These are phyloP conservation scores for Phialophora expanda DNA, from an alignment of 2,329 filamentous ascomycete species.

Conservation along the genomic window DNA sequence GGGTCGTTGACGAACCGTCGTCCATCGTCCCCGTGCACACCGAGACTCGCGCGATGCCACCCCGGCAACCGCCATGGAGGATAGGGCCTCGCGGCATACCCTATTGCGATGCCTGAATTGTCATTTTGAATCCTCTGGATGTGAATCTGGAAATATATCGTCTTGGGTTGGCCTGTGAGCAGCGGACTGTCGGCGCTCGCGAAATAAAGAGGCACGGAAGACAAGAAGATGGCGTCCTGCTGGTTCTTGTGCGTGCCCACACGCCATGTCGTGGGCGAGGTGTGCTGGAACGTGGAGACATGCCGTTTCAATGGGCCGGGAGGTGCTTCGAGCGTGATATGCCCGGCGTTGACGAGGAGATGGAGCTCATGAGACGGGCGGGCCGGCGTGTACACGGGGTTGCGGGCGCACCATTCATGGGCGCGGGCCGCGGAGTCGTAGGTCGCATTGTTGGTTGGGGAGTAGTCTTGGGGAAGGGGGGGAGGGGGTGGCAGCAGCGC, in stretches of 20 bases:
- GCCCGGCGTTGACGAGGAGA: constrained; percentile 49
- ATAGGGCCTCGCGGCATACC: constrained; percentile 66
- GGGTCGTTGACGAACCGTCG: constrained; percentile 67
- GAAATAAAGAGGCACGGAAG: constrained; percentile 63
- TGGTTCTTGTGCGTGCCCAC: constrained; percentile 52
- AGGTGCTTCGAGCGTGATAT: constrained; percentile 54
- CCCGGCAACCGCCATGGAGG: constrained; percentile 67
- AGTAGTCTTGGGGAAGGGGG: constrained; percentile 57
- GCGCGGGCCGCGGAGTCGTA: constrained; percentile 60
- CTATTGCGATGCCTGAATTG: constrained; percentile 62
- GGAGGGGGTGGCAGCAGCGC: constrained; percentile 66
- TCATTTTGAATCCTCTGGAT: constrained; percentile 51
- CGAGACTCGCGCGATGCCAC: constrained; percentile 66
- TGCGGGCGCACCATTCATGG: constrained; percentile 59
- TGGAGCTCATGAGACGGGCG: constrained; percentile 51
- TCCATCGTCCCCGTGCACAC: constrained; percentile 68
- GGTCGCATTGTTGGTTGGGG: constrained; percentile 63
- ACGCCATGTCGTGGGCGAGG: constrained; percentile 45
- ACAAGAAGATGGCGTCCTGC: constrained; percentile 59
- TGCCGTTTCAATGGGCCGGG: constrained; percentile 11
- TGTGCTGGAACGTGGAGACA: constrained; percentile 20
- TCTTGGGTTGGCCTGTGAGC: constrained; percentile 53
- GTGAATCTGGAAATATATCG: constrained; percentile 65
- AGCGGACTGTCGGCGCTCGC: constrained; percentile 58
- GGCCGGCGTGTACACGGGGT: constrained; percentile 59